These are phyloP conservation scores for Ceratobasidium sp. DNA, from an alignment of 1,284 basidiomycete genomes.

Conservation along the genomic window DNA sequence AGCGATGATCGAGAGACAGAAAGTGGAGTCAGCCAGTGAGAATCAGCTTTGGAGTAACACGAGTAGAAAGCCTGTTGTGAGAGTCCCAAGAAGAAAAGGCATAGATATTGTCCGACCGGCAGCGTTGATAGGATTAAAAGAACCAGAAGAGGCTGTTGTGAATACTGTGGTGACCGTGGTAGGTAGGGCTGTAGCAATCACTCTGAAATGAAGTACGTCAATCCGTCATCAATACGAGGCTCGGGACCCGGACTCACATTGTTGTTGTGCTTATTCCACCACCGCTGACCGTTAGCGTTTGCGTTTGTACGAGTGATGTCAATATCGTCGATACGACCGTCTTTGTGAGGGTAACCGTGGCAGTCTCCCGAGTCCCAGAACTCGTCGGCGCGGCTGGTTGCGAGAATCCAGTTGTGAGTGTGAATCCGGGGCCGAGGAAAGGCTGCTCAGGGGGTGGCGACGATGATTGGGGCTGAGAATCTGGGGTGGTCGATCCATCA, in stretches of 20 bases:
- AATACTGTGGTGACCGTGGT: conserved; percentile 39
- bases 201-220: conserved; percentile 29
- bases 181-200: conserved; percentile 31
- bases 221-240: conserved; percentile 10
- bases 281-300: conserved; percentile 31
- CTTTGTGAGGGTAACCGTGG: conserved; percentile 35
- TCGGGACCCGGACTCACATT: conserved; percentile 15
- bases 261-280: conserved; percentile 23
- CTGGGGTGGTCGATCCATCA: conserved; percentile 24
- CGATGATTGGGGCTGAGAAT: conserved; percentile 29
- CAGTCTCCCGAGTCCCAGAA: conserved; percentile 41
- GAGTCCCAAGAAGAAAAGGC: conserved; percentile 20
- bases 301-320: conserved; percentile 22
- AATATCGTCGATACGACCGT: conserved; percentile 34
- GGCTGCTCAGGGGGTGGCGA: conserved; percentile 43
- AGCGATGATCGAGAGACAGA: conserved; percentile 15
- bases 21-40: conserved; percentile 7
- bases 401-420: conserved; percentile 44
- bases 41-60: neutral
- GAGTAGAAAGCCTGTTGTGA: conserved; percentile 14
- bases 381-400: conserved; percentile 37
- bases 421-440: conserved; percentile 37
- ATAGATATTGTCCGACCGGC: neutral
- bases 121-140: conserved; percentile 39
- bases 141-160: conserved; percentile 35